These are phyloP conservation scores for Mangifera indica DNA, from an alignment of 345 rosid species.

Conservation along the genomic window DNA sequence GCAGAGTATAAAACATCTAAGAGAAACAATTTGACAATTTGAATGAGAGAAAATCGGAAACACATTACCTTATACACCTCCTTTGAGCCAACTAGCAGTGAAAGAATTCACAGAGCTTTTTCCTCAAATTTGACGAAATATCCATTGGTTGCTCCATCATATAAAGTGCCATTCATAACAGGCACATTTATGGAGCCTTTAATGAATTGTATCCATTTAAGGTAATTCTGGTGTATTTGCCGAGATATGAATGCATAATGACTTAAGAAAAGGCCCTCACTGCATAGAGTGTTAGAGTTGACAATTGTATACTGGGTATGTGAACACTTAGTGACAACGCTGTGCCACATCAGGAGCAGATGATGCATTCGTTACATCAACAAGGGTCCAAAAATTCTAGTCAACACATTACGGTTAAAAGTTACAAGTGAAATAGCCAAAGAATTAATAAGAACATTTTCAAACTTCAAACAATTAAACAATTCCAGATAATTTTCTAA, in stretches of 20 bases:
- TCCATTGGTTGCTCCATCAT: not conserved
- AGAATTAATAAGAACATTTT: not conserved
- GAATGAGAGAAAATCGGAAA: constrained; percentile 3
- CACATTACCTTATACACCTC: constrained; percentile 13
- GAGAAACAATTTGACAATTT: constrained; percentile 2
- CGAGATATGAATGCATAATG: constrained; percentile 20
- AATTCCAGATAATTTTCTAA: not conserved
- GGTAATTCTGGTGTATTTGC: constrained; percentile 23
- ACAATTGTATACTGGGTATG: constrained; percentile 22
- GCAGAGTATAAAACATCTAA: not conserved
- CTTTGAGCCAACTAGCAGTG: not conserved
- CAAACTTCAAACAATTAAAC: constrained; percentile 1
- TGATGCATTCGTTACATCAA: constrained; percentile 16
- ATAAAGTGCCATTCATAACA: not conserved
- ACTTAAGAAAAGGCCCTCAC: constrained; percentile 11
- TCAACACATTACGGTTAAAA: constrained; percentile 10
- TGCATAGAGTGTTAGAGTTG: constrained; percentile 25
- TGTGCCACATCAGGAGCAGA: constrained; percentile 5
- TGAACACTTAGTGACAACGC: constrained; percentile 11
- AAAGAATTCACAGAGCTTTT: constrained; percentile 12
- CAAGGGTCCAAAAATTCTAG: constrained; percentile 9
- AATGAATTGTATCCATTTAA: constrained; percentile 17
- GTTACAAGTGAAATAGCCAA: not conserved
- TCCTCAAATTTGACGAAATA: constrained; percentile 15
- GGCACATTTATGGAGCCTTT: constrained; percentile 12